These are phyloP conservation scores for Daldinia decipiens DNA, from an alignment of 495 filamentous ascomycete genomes.

Conservation along the genomic window DNA sequence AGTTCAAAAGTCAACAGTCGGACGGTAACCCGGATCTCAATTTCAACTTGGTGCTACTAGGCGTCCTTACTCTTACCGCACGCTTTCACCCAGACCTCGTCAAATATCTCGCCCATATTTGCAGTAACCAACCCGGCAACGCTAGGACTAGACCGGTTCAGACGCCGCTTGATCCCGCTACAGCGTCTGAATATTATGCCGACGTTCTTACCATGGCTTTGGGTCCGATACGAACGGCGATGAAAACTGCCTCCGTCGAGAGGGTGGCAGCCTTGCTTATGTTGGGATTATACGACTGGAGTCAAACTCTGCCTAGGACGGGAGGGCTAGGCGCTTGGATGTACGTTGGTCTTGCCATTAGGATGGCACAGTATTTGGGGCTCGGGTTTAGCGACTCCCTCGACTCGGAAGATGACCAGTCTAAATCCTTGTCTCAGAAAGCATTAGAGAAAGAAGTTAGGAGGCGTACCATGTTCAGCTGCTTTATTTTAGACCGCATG, in stretches of 20 bases:
- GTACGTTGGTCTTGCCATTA: slow-evolving; percentile 79
- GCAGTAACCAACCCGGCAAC: slow-evolving; percentile 47
- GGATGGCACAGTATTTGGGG: slow-evolving; percentile 75
- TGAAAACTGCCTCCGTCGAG: slow-evolving; percentile 69
- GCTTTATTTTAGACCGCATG: slow-evolving; percentile 83
- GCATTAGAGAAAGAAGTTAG: slow-evolving; percentile 78
- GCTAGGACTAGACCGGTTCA: slow-evolving; percentile 50
- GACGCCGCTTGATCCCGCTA: slow-evolving; percentile 63
- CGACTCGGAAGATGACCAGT: slow-evolving; percentile 34
- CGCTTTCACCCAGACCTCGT: slow-evolving; percentile 79
- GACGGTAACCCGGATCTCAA: slow-evolving; percentile 63
- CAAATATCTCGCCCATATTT: slow-evolving; percentile 64
- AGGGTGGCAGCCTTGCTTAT: slow-evolving; percentile 81
- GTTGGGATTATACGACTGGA: slow-evolving; percentile 88
- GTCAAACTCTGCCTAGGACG: slow-evolving; percentile 65
- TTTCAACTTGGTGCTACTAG: slow-evolving; percentile 74
- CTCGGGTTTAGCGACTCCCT: slow-evolving; percentile 69
- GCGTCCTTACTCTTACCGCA: slow-evolving; percentile 81
- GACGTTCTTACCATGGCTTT: slow-evolving; percentile 73
- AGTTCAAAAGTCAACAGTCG: slow-evolving; percentile 51
- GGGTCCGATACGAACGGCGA: slow-evolving; percentile 64
- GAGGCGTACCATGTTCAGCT: slow-evolving; percentile 86
- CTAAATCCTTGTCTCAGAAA: slow-evolving; percentile 64
- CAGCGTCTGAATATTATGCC: slow-evolving; percentile 83
- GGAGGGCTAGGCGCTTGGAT: slow-evolving; percentile 81